These are phyloP conservation scores for Ziziphus jujuba DNA, from an alignment of 306 rosid genomes.

Conservation along the genomic window DNA sequence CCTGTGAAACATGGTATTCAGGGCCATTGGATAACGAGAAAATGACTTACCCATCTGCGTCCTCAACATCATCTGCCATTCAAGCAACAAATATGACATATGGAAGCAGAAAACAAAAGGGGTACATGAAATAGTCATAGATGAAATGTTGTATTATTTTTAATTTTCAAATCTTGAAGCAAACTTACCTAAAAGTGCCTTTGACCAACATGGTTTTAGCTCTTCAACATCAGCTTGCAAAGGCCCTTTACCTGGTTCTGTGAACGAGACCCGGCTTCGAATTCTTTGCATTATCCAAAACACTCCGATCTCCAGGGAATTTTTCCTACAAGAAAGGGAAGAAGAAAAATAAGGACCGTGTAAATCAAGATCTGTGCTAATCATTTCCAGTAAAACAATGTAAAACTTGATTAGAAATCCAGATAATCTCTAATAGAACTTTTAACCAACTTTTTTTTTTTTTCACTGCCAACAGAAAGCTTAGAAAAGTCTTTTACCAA, in stretches of 20 bases:
- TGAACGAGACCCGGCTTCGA: constrained; percentile 33
- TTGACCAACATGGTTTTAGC: constrained; percentile 82
- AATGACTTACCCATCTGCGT: constrained; percentile 76
- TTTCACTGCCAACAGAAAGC: too few relatives aligned
- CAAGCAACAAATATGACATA: constrained; percentile 20
- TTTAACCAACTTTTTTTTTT: too few relatives aligned
- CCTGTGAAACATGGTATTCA: constrained; percentile 95
- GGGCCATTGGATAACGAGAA: constrained; percentile 93
- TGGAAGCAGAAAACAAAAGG: constrained; percentile 5
- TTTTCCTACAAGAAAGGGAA: constrained; percentile 49
- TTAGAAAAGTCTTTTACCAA: too few relatives aligned
- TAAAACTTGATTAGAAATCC: too few relatives aligned
- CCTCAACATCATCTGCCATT: constrained; percentile 65
- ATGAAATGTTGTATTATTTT: too few relatives aligned
- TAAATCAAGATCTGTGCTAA: too few relatives aligned
- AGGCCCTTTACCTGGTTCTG: constrained; percentile 51
- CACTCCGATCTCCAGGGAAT: constrained; percentile 68
- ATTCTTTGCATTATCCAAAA: constrained; percentile 48
- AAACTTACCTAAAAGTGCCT: constrained; percentile 62
- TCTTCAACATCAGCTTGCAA: constrained; percentile 63
- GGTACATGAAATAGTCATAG: background rate
- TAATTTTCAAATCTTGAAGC: constrained; percentile 13
- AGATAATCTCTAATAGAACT: too few relatives aligned
- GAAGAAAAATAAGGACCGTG: too few relatives aligned
- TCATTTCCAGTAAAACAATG: too few relatives aligned